Evolutionary conservation across 1,139 yeast genomes (phyloP), one percentile per base, ranked within the genome.

Genomic region (Candida tropicalis): DNA sequence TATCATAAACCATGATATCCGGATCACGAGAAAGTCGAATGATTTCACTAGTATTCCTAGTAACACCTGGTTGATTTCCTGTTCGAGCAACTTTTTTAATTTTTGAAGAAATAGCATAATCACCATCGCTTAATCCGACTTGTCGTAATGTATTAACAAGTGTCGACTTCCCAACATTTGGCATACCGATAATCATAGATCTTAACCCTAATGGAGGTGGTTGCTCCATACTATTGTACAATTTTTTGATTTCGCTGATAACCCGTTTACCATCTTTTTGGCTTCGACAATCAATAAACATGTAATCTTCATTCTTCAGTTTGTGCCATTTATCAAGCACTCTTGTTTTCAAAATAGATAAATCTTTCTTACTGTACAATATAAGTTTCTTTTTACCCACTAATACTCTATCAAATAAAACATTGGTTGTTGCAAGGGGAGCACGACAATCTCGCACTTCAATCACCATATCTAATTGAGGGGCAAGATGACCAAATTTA

Each of bases 91-190:
- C 98, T 56, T 86, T 86, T 47, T 72, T 72, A 34, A 60, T 61
- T 41, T 66, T 78, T 50, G 65, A 59, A 10, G 75, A 63, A 12
- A 68, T 51, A 1, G 50, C 41, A 8, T 44, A 42, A 4, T 25
- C 33, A 13, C 22, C 25, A 9, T 61, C 51, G 4, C 40, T 42
- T 17, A 54, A 43, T 2, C 89, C 88, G 2, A 77, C 77, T 17
- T 71, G 70, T 44, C 97, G 66, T 41, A 93, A 66, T 0, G 85
- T 75, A 58, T 93, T 93, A 10, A 91, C 84, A 44, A 93, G 65
- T 0, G 96, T 86, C n/a, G 96, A 87, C 62, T 93, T 93, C 1
- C 99, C 99, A n/a, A 90, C 96, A 60, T 93, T 93, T 1, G 99
- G 99, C 95, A 93, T 87, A 0, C 99, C 99, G 9, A 87, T 82